Evolutionary conservation across 106 monocot genomes (phyloP), one percentile per base, ranked within the genome.

Genomic region (Gastrodia elata): DNA sequence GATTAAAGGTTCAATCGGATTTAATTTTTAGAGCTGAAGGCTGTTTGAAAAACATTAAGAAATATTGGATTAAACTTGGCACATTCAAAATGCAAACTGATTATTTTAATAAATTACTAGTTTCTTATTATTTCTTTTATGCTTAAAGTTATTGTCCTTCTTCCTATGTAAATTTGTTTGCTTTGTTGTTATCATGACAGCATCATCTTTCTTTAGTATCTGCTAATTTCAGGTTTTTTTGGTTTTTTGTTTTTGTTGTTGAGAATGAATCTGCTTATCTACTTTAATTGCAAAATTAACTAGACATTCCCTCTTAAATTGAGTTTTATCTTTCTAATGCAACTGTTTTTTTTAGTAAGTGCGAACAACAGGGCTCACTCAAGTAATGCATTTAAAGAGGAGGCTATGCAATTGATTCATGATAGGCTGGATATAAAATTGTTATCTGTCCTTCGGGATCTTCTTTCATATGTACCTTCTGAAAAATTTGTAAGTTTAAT

Each of bases 361-460:
- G 49, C 65, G 43, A 78, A 25, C 48, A 77, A 76, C 41, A 56
- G 18, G n/a, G 83, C 84, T 70, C 39, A 39, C 67, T 73, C 74
- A 49, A 57, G 39, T 71, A 69, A 79, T 80, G 46, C 43, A 41
- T 39, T 86, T 33, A 52, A 72, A 25, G 44, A 26, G 36, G 84
- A 86, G 84, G 90, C 86, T 59, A 71, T 81, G 52, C 68, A 76
- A 36, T 80, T 98, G 59, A 78, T 98, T 84, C 61, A 80, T 49
- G 86, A 83, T 77, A 88, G 86, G 26, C 68, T 98, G 73, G 90
- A 98, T 71, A 80, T 33, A 68, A 98, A 83, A 38, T 69, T 98
- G 64, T 39, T 87, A 18, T 68, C 80, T 15, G 52, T 78, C 27
- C 64, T 93, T 32, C 40, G 80, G 28, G 76, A 83, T 72, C 57